phyloP scores from a whole-genome alignment of 139 green algal genomes.

The Yamagishiella unicocca region DNA sequence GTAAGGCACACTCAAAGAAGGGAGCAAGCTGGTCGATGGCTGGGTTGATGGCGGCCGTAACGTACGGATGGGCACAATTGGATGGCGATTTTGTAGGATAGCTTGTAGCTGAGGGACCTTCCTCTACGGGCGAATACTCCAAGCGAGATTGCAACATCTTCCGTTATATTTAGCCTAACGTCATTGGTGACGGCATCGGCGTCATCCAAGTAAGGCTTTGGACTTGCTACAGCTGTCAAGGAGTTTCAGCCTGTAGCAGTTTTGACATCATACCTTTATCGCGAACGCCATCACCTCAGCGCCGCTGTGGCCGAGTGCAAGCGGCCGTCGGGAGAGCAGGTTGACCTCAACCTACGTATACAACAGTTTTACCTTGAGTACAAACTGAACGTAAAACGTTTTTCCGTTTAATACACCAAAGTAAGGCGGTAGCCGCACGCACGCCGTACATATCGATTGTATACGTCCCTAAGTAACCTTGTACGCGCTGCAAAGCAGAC shows the following conservation, averaged over 20 bases:
- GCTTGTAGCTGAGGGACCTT: not conserved
- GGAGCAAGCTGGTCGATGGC: too few relatives aligned
- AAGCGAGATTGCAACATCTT: not conserved
- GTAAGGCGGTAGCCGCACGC: not conserved
- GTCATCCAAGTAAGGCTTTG: not conserved
- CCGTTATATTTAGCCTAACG: not conserved
- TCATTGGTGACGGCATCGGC: not conserved
- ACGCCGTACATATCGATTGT: not conserved
- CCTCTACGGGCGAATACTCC: not conserved
- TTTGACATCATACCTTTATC: conserved; percentile 18
- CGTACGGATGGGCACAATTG: too few relatives aligned
- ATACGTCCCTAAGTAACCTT: not conserved
- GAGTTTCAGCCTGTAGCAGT: not conserved
- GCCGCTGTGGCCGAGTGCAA: conserved; percentile 31
- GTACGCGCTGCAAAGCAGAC: not conserved
- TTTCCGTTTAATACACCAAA: not conserved
- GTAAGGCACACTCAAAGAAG: too few relatives aligned
- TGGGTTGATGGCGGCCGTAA: too few relatives aligned
- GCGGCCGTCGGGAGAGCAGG: not conserved
- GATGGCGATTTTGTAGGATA: too few relatives aligned
- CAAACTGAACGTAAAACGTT: not conserved
- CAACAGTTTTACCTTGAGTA: not conserved
- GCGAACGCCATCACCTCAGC: not conserved
- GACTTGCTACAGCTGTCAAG: not conserved
- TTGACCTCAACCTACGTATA: conserved; percentile 36